Percentiles rank a stretch among this genome's conserved stretches.
These are phyloP conservation scores for Friedmanniomyces simplex DNA, from an alignment of 495 filamentous ascomycete species.

Conservation along the genomic window DNA sequence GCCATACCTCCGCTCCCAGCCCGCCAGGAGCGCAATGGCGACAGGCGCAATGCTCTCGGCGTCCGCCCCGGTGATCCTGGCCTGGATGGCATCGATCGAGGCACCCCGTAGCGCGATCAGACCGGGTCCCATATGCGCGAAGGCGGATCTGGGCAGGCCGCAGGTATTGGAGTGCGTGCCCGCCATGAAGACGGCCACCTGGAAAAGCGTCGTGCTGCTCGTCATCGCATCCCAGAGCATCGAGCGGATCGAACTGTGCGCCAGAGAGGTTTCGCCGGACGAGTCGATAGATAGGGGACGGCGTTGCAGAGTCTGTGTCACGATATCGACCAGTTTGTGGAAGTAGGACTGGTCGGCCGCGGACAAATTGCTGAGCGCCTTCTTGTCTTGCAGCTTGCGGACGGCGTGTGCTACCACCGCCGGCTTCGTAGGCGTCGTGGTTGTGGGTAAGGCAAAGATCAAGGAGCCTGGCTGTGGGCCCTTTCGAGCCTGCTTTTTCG, in stretches of 20 bases:
- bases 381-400: background rate
- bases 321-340: background rate
- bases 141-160: background rate
- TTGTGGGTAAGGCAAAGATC: background rate
- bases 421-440: background rate
- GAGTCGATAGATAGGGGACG: background rate
- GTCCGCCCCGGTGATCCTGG: background rate
- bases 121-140: slow-evolving; percentile 6
- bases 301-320: background rate
- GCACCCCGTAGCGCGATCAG: slow-evolving; percentile 4
- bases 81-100: slow-evolving; percentile 10
- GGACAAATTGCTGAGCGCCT: background rate
- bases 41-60: background rate
- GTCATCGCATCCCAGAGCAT: slow-evolving; percentile 6
- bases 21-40: slow-evolving; percentile 7
- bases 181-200: slow-evolving; percentile 7
- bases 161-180: slow-evolving; percentile 12
- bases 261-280: background rate
- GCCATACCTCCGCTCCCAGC: slow-evolving; percentile 8
- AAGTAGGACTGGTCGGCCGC: background rate
- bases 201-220: slow-evolving; percentile 4
- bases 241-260: slow-evolving; percentile 3
- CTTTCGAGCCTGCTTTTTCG: background rate
- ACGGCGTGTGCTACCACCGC: background rate
- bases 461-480: background rate